Evolutionary conservation across 495 filamentous ascomycete species (phyloP).

Genomic region (Oleoguttula mirabilis): DNA sequence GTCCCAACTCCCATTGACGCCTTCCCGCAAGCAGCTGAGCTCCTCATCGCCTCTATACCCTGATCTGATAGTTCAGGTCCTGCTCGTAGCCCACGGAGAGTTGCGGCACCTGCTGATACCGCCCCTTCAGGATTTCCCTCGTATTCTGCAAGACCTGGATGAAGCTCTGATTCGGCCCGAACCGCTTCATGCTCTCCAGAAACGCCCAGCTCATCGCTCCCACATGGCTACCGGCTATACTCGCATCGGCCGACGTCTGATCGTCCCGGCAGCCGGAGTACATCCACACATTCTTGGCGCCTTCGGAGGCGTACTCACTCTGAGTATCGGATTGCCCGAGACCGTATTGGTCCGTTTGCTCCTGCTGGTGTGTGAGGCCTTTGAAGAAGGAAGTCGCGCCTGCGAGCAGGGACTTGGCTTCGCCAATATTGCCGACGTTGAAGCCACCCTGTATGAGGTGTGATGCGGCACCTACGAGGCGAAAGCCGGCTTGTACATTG

Average conservation of each 20-base stretch:
- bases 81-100: constrained; percentile 15
- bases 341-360: constrained; percentile 36
- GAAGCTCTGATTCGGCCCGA: constrained; percentile 38
- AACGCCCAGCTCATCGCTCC: constrained; percentile 53
- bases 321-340: constrained; percentile 40
- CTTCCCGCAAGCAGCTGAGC: too few relatives aligned
- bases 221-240: constrained; percentile 35
- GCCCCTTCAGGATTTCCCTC: constrained; percentile 15
- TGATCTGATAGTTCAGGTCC: constrained; percentile 19
- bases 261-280: constrained; percentile 48
- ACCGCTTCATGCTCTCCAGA: constrained; percentile 39
- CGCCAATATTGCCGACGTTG: constrained; percentile 34
- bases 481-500: constrained; percentile 41
- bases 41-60: constrained; percentile 9
- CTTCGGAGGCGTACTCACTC: constrained; percentile 41
- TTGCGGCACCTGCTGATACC: constrained; percentile 23
- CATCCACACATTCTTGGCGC: constrained; percentile 45
- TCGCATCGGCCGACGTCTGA: constrained; percentile 48
- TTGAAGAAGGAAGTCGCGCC: constrained; percentile 45
- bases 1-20: too few relatives aligned
- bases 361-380: constrained; percentile 35
- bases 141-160: constrained; percentile 33
- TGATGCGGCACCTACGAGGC: constrained; percentile 35
- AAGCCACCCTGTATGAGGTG: constrained; percentile 45
- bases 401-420: constrained; percentile 42